Base-by-base conservation (phyloP, 2,329 filamentous ascomycete genomes). In the Alternaria gansuensis region DNA sequence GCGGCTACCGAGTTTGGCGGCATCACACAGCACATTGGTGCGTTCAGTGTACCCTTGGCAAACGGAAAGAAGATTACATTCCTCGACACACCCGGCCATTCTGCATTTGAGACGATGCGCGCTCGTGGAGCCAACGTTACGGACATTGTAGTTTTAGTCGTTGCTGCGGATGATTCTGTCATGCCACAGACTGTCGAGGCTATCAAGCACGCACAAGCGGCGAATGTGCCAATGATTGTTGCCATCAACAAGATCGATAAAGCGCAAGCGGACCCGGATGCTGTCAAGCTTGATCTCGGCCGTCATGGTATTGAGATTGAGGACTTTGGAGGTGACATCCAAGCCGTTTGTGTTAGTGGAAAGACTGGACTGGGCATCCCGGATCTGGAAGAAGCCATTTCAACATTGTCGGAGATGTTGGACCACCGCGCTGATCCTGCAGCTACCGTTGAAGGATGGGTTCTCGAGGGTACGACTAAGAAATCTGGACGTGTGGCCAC, bases 191-290 rank as follows among this genome's bases (percentile, higher is more conserved):
- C 96, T 0, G 82, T 98, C 2, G 95, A 99, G 81, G 95, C 95
- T 5, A 88, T 99, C 74, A 97, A 96, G 77, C 95, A 99, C 75
- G 94, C 95, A 7, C 90, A 89, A 56, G 84, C 86, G 29, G 92
- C 95, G 50, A 90, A 90, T 61, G 95, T 98, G 0, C 94, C 95
- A 5, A 94, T 99, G 49, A 97, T 99, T 58, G 95, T 99, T 50
- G 96, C 96, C 14, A 94, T 98, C 79, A 99, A 95, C 82, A 99
- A 99, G 79, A 87, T 97, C 51, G 95, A 99, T 80, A 97, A 95
- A 79, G 87, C 90, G 59, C 90, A 91, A 59, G 89, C 91, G 5
- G 87, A 92, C 51, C 80, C 93, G 10, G 90, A 97, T 40, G 86
- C 87, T 46, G 93, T 98, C 62, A 98, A 98, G 80, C 84, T 89